A percentile compares a stretch with the other conserved stretches of the same genome.
These are phyloP conservation scores for Mucor plumbeus DNA, from an alignment of 371 early-diverging fungal genomes.

Conservation along the genomic window DNA sequence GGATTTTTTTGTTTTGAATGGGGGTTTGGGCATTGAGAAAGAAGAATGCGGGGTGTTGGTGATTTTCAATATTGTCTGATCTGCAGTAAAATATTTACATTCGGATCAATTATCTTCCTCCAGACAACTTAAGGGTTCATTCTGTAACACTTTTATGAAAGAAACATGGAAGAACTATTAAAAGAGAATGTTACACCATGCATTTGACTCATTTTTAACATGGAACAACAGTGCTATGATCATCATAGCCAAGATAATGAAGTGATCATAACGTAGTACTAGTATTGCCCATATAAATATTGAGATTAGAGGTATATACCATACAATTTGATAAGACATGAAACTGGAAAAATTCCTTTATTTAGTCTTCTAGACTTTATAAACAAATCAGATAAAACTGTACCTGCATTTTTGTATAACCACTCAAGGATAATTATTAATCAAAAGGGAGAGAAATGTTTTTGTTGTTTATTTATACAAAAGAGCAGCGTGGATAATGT, in stretches of 20 bases:
- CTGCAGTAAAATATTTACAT: neutral
- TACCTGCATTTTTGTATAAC: conserved; percentile 10
- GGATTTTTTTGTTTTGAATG: neutral
- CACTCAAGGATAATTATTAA: neutral
- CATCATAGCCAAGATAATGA: neutral
- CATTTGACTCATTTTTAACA: neutral
- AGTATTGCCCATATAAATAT: neutral
- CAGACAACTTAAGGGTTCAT: neutral
- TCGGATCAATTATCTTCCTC: conserved; percentile 2
- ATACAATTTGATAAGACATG: too few relatives aligned
- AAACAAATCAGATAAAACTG: conserved; percentile 5
- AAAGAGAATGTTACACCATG: neutral
- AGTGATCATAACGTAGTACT: neutral
- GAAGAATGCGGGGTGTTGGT: neutral
- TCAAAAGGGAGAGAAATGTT: neutral
- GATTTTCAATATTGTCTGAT: neutral
- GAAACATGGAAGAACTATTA: conserved; percentile 1
- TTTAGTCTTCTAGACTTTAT: conserved; percentile 4
- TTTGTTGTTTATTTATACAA: conserved; percentile 2
- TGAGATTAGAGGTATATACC: too few relatives aligned
- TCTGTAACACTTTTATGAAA: neutral
- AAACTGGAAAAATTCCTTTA: neutral
- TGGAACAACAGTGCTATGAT: neutral
- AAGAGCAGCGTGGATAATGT: conserved; percentile 5
- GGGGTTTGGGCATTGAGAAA: neutral